phyloP scores from a whole-genome alignment of 192 early-diverging fungal species.

The Podila clonocystis region DNA sequence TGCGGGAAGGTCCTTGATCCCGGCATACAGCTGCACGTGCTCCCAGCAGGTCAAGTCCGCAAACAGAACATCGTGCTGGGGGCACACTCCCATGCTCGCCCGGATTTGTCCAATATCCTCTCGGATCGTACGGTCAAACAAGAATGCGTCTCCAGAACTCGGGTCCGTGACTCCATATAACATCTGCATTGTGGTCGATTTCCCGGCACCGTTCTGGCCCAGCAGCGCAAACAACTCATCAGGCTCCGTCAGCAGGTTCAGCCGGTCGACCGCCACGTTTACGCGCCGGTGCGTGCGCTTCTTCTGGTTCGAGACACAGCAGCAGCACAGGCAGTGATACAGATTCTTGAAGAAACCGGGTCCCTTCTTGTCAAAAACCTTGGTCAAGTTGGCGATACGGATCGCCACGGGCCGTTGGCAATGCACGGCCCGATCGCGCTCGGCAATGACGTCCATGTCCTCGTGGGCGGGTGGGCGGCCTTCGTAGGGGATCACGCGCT shows the following conservation, averaged over 20 bases:
- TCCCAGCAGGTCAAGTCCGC: conserved; percentile 78
- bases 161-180: conserved; percentile 74
- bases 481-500: conserved; percentile 36
- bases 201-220: conserved; percentile 83
- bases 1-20: conserved; percentile 75
- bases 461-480: conserved; percentile 18
- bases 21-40: conserved; percentile 80
- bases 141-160: conserved; percentile 69
- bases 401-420: conserved; percentile 50
- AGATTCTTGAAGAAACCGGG: conserved; percentile 40
- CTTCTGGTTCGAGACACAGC: conserved; percentile 4
- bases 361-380: conserved; percentile 53
- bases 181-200: conserved; percentile 80
- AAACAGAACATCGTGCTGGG: conserved; percentile 81
- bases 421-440: conserved; percentile 57
- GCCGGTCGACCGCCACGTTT: conserved; percentile 58
- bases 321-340: conserved; percentile 23
- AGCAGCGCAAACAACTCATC: conserved; percentile 68
- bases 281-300: conserved; percentile 32
- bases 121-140: conserved; percentile 64
- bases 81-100: conserved; percentile 78
- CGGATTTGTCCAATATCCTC: conserved; percentile 72
- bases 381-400: conserved; percentile 65
- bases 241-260: conserved; percentile 56
- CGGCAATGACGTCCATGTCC: conserved; percentile 59